Evolutionary conservation across 306 rosid species (phyloP).

Genomic region (Castanea crenata): DNA sequence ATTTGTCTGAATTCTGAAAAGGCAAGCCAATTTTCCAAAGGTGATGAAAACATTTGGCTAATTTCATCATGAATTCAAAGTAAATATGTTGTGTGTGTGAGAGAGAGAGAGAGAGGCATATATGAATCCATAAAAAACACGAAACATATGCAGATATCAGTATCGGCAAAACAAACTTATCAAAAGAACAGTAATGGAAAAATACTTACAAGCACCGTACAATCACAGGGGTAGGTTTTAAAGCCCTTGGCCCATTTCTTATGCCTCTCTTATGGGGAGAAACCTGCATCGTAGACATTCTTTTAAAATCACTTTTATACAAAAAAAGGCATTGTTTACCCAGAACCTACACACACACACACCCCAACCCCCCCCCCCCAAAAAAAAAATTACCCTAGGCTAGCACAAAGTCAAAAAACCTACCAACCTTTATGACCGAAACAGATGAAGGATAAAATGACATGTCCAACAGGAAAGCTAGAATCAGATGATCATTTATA

Average conservation of each 20-base stretch:
- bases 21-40: no score
- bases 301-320: neutral
- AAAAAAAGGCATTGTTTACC: neutral
- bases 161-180: neutral
- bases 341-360: neutral
- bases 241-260: constrained; percentile 83
- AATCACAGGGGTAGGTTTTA: constrained; percentile 76
- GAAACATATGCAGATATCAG: neutral
- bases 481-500: neutral
- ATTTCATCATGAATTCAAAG: no score
- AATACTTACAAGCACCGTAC: constrained; percentile 68
- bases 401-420: neutral
- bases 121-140: no score
- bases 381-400: no score
- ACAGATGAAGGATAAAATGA: neutral
- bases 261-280: constrained; percentile 51
- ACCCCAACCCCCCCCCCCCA: no score
- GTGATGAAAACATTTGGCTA: no score
- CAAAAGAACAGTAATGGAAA: neutral
- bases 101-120: no score
- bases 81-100: no score
- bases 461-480: neutral
- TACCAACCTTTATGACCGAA: neutral
- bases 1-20: no score
- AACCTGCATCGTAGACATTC: neutral